Conservation (phyloP, 2,329 filamentous ascomycete genomes). For the Clarireedia paspali region DNA sequence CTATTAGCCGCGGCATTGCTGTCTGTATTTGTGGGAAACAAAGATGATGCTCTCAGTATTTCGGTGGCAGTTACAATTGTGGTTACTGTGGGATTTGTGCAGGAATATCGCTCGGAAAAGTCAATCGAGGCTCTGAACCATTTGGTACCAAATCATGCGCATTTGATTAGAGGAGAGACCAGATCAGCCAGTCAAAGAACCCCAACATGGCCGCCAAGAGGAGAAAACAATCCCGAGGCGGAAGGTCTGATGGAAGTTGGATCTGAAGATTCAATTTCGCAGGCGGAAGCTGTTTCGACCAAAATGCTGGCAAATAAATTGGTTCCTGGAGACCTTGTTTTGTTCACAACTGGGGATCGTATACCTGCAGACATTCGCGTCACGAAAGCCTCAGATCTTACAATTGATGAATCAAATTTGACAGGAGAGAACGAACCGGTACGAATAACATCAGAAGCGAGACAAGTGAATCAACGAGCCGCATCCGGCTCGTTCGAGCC, state of each 20-base stretch:
- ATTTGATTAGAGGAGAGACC: constrained; percentile 62
- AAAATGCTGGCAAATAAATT: constrained; percentile 83
- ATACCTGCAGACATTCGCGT: constrained; percentile 95
- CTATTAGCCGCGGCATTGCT: constrained; percentile 81
- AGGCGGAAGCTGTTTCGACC: constrained; percentile 60
- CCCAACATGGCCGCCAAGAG: constrained; percentile 41
- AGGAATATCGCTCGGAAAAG: constrained; percentile 96
- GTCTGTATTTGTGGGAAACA: constrained; percentile 85
- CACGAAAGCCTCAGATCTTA: constrained; percentile 79
- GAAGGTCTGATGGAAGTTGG: constrained; percentile 18
- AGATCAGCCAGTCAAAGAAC: constrained; percentile 19
- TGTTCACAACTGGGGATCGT: constrained; percentile 92
- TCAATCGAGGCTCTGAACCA: constrained; percentile 92
- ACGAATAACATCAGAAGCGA: constrained; percentile 63
- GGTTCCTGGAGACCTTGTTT: constrained; percentile 84
- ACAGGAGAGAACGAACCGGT: constrained; percentile 96
- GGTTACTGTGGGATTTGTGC: constrained; percentile 89
- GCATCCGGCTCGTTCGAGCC: constrained; percentile 28
- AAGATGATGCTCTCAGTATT: constrained; percentile 92
- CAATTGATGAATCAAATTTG: constrained; percentile 93
- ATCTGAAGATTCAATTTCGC: constrained; percentile 45
- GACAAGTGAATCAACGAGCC: constrained; percentile 25
- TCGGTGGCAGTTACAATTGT: constrained; percentile 95
- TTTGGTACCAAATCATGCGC: constrained; percentile 89
- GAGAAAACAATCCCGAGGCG: constrained; percentile 17